Conservation (phyloP, 257 asterid species). For the Jacaranda copaia region DNA sequence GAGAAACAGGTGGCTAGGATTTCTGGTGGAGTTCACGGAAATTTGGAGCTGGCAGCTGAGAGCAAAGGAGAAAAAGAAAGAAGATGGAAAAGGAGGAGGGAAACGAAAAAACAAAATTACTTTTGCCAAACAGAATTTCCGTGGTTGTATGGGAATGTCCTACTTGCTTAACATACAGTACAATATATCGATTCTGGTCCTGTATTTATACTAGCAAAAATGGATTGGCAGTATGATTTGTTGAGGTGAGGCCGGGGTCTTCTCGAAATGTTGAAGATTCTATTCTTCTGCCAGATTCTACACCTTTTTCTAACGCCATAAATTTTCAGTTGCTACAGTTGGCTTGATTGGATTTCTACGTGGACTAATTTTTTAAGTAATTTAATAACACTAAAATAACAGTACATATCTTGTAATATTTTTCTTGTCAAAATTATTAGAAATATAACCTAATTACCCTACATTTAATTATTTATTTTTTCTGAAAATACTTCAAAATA, state of each 20-base stretch:
- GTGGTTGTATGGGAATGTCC: conserved; percentile 25
- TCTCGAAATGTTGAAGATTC: conserved; percentile 38
- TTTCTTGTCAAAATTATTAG: too few relatives aligned
- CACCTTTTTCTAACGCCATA: not conserved
- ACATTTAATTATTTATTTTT: too few relatives aligned
- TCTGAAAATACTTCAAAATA: too few relatives aligned
- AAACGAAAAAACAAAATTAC: conserved; percentile 9
- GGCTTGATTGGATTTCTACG: not conserved
- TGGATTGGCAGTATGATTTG: not conserved
- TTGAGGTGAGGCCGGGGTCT: not conserved
- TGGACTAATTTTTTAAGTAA: not conserved
- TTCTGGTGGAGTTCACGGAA: conserved; percentile 47
- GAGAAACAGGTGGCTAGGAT: conserved; percentile 40
- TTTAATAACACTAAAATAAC: not conserved
- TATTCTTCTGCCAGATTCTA: conserved; percentile 35
- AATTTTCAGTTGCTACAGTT: too few relatives aligned
- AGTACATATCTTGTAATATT: not conserved
- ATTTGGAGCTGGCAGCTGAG: conserved; percentile 34
- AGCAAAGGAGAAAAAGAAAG: conserved; percentile 2
- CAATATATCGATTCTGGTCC: not conserved
- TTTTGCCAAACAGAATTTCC: not conserved
- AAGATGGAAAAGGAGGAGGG: conserved; percentile 24
- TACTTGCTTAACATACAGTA: conserved; percentile 18
- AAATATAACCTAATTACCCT: too few relatives aligned
- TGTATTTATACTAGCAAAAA: conserved; percentile 11